Conservation (phyloP, 2,329 filamentous ascomycete genomes). For the Aspergillus latus region DNA sequence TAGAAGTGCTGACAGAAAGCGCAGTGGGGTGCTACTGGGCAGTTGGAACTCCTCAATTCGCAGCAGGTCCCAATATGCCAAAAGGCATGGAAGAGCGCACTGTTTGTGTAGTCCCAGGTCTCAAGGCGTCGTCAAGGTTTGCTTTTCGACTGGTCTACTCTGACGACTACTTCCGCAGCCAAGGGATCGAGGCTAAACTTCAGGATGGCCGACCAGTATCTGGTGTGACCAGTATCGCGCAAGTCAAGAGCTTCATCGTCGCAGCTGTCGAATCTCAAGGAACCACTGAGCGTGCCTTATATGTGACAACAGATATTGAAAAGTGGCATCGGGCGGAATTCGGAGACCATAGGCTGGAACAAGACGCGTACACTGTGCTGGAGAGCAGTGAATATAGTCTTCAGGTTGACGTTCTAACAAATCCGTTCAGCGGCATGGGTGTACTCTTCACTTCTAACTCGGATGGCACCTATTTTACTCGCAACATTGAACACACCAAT, state of each 20-base stretch:
- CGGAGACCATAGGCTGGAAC: slow-evolving; percentile 78
- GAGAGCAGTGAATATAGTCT: slow-evolving; percentile 98
- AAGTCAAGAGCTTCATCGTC: slow-evolving; percentile 83
- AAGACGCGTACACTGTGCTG: slow-evolving; percentile 84
- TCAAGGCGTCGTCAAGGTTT: slow-evolving; percentile 67
- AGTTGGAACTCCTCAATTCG: slow-evolving; percentile 70
- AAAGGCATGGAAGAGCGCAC: slow-evolving; percentile 69
- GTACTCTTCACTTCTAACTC: slow-evolving; percentile 94
- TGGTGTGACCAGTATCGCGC: slow-evolving; percentile 77
- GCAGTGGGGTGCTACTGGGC: slow-evolving; percentile 86
- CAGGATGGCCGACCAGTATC: slow-evolving; percentile 71
- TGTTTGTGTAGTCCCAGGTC: slow-evolving; percentile 75
- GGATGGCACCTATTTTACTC: slow-evolving; percentile 92
- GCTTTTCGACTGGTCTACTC: slow-evolving; percentile 79
- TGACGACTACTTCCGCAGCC: slow-evolving; percentile 73
- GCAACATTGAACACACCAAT: slow-evolving; percentile 90
- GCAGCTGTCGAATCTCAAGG: slow-evolving; percentile 75
- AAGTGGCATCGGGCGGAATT: slow-evolving; percentile 93
- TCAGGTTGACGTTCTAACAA: slow-evolving; percentile 87
- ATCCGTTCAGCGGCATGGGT: slow-evolving; percentile 68
- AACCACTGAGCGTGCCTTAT: slow-evolving; percentile 89
- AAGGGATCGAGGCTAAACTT: slow-evolving; percentile 69
- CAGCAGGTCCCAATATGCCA: slow-evolving; percentile 52
- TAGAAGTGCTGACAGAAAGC: slow-evolving; percentile 64
- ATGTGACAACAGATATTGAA: slow-evolving; percentile 77